Evolutionary conservation across 192 early-diverging fungal genomes (phyloP).

Genomic region (Gorgonomyces haynaldii): DNA sequence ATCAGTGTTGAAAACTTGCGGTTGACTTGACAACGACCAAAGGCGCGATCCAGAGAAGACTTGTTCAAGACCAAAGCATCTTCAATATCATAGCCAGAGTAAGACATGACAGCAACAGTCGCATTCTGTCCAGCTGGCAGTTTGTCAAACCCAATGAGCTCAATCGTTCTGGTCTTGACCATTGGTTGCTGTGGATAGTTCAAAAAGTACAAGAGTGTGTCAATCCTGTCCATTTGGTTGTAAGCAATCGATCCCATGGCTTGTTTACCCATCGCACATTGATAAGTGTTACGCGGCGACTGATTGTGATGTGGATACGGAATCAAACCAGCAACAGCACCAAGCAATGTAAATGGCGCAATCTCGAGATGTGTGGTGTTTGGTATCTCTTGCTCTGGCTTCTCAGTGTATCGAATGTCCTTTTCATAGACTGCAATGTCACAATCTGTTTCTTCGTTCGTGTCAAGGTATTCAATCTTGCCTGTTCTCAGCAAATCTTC

Average conservation of each 20-base stretch:
- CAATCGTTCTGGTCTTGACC: slow-evolving; percentile 95
- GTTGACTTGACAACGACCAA: slow-evolving; percentile 89
- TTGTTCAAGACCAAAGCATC: slow-evolving; percentile 95
- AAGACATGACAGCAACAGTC: slow-evolving; percentile 93
- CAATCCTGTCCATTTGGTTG: slow-evolving; percentile 89
- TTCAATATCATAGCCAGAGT: slow-evolving; percentile 97
- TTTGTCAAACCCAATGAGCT: slow-evolving; percentile 94
- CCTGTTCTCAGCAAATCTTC: slow-evolving; percentile 86
- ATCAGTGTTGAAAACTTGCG: slow-evolving; percentile 78
- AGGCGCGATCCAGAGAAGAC: slow-evolving; percentile 86
- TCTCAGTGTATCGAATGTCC: slow-evolving; percentile 54
- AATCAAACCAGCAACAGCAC: slow-evolving; percentile 95
- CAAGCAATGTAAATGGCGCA: slow-evolving; percentile 88
- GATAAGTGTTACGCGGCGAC: slow-evolving; percentile 95
- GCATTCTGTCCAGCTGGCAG: slow-evolving; percentile 57
- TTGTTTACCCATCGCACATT: slow-evolving; percentile 99
- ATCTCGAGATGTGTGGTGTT: slow-evolving; percentile 94
- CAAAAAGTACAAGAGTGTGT: slow-evolving; percentile 90
- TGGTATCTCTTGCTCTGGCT: slow-evolving; percentile 13
- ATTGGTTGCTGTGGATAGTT: slow-evolving; percentile 95
- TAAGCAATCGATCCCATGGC: slow-evolving; percentile 94
- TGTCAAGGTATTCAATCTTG: slow-evolving; percentile 90
- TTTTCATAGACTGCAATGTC: slow-evolving; percentile 82
- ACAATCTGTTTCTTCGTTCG: slow-evolving; percentile 96
- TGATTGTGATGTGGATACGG: slow-evolving; percentile 99